Evolutionary conservation across 306 rosid genomes (phyloP).

Genomic region (Cajanus cajan): DNA sequence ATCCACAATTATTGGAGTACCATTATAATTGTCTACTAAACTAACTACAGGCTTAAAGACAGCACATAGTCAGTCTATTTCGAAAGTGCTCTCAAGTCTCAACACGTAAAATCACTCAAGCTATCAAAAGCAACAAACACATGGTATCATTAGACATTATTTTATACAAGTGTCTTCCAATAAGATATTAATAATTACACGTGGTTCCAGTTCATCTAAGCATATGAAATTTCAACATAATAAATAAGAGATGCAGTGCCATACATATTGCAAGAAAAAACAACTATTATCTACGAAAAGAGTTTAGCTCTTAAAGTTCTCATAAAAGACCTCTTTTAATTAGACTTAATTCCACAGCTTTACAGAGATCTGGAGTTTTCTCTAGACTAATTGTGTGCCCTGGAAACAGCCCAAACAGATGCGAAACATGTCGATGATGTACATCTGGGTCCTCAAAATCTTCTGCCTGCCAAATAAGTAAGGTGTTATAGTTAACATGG

Average conservation of each 20-base stretch:
- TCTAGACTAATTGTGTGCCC: constrained; percentile 78
- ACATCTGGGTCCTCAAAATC: constrained; percentile 83
- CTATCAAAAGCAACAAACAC: background rate
- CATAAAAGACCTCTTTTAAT: constrained; percentile 71
- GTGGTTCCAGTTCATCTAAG: background rate
- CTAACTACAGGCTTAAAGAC: background rate
- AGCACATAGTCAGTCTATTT: background rate
- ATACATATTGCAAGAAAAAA: background rate
- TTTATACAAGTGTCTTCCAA: background rate
- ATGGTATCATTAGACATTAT: background rate
- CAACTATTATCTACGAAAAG: constrained; percentile 11
- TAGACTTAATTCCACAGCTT: constrained; percentile 66
- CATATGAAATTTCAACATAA: background rate
- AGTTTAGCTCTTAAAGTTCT: constrained; percentile 23
- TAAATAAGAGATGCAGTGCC: background rate
- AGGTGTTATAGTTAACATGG: constrained; percentile 13
- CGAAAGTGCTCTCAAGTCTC: background rate
- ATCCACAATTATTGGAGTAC: background rate
- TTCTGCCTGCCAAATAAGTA: constrained; percentile 55
- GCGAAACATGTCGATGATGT: constrained; percentile 84
- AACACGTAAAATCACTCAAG: background rate
- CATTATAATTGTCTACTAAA: constrained; percentile 1
- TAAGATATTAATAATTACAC: background rate
- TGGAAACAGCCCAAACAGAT: constrained; percentile 85
- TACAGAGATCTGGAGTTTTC: constrained; percentile 74